phyloP scores from a whole-genome alignment of 768 basidiomycete genomes.

The Mycena haematopus region DNA sequence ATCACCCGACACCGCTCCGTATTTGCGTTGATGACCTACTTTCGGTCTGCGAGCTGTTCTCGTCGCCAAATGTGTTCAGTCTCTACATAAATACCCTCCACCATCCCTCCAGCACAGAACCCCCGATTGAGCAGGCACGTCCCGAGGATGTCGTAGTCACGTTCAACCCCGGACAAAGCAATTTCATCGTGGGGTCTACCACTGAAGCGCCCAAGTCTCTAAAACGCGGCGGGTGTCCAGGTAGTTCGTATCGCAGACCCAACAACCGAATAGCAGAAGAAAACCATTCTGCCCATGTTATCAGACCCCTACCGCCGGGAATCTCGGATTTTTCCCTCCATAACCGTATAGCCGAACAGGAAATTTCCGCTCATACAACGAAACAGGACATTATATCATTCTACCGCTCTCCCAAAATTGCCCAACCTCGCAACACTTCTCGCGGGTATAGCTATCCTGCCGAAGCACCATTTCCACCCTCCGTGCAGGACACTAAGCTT shows the following conservation, averaged over 20 bases:
- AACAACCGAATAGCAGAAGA: conserved; percentile 18
- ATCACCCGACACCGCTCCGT: conserved; percentile 49
- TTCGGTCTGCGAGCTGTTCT: conserved; percentile 36
- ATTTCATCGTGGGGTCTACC: conserved; percentile 16
- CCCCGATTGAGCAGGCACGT: background rate
- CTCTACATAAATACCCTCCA: conserved; percentile 36
- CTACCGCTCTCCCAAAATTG: conserved; percentile 5
- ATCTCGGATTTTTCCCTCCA: conserved; percentile 5
- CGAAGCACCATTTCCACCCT: conserved; percentile 22
- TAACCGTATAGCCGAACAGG: conserved; percentile 23
- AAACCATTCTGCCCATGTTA: background rate
- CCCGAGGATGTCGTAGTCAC: conserved; percentile 24
- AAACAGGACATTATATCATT: conserved; percentile 16
- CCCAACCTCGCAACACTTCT: conserved; percentile 4
- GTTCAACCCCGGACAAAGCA: conserved; percentile 12
- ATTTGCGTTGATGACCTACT: conserved; percentile 41
- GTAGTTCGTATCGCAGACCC: background rate
- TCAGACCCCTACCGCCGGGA: background rate
- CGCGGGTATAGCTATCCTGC: conserved; percentile 22
- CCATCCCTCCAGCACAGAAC: conserved; percentile 16
- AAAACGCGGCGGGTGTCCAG: background rate
- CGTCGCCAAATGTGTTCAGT: conserved; percentile 37
- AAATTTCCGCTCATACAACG: conserved; percentile 5
- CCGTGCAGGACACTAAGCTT: conserved; percentile 34
- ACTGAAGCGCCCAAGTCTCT: background rate